These are phyloP conservation scores for Rubroboletus satanas DNA, from an alignment of 768 basidiomycete species.

Conservation along the genomic window DNA sequence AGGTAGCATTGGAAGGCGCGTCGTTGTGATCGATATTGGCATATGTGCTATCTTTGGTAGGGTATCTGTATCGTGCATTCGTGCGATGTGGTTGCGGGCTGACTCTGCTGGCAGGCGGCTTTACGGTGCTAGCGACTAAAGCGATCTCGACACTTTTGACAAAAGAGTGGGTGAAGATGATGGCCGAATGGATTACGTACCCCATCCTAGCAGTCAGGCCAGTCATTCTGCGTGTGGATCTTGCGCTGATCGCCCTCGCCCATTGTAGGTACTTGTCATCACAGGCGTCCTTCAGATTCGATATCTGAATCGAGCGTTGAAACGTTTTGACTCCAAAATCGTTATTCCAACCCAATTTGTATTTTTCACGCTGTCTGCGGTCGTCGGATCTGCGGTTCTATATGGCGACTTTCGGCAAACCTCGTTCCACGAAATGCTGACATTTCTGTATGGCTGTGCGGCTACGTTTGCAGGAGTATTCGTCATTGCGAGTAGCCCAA, in stretches of 20 bases:
- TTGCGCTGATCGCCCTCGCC: conserved; percentile 7
- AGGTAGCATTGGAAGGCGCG: conserved; percentile 54
- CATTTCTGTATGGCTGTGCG: conserved; percentile 81
- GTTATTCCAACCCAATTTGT: conserved; percentile 97
- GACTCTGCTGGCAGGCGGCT: conserved; percentile 57
- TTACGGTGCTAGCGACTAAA: conserved; percentile 92
- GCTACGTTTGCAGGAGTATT: conserved; percentile 91
- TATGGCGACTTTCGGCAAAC: conserved; percentile 90
- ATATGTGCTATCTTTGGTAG: conserved; percentile 82
- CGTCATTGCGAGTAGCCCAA: conserved; percentile 70
- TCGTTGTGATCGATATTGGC: conserved; percentile 83
- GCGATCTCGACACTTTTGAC: conserved; percentile 85
- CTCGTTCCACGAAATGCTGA: conserved; percentile 75
- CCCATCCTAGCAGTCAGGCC: conserved; percentile 62
- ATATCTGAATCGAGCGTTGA: conserved; percentile 83
- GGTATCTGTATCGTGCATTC: conserved; percentile 14
- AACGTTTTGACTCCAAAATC: conserved; percentile 91
- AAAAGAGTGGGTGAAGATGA: conserved; percentile 69
- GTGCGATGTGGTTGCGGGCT: neutral
- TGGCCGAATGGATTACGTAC: conserved; percentile 80
- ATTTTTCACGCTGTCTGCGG: conserved; percentile 88
- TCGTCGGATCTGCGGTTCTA: conserved; percentile 87
- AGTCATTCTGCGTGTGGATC: neutral
- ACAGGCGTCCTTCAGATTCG: conserved; percentile 83
- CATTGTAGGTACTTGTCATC: conserved; percentile 53